Conservation (phyloP, 2,329 filamentous ascomycete species). For the Calonectria multiphialidica region DNA sequence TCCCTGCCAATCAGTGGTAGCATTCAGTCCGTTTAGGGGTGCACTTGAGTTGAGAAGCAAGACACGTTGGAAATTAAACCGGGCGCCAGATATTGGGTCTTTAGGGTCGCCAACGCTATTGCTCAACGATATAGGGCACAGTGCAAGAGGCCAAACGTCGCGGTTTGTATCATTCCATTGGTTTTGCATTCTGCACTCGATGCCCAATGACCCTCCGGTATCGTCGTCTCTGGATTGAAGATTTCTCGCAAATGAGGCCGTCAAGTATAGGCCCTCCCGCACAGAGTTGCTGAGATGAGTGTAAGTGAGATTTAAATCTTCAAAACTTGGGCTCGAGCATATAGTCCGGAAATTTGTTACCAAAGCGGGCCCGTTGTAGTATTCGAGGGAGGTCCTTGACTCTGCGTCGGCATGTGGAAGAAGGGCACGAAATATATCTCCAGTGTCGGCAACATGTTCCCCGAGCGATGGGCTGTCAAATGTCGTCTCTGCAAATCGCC, state of each 20-base stretch:
- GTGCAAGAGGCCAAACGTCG: not conserved
- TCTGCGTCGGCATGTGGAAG: not conserved
- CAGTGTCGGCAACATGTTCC: conserved; percentile 4
- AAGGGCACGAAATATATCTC: conserved; percentile 12
- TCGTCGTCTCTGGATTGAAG: too few species aligned
- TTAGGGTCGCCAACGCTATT: not conserved
- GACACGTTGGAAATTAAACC: not conserved
- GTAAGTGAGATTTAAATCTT: not conserved
- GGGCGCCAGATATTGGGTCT: conserved; percentile 8
- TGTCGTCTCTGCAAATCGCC: conserved; percentile 25
- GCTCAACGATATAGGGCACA: too few species aligned
- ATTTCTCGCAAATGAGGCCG: not conserved
- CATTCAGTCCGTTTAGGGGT: conserved; percentile 2
- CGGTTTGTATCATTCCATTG: not conserved
- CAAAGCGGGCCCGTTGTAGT: not conserved
- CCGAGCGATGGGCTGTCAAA: not conserved
- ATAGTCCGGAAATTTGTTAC: not conserved
- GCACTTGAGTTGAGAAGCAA: conserved; percentile 16
- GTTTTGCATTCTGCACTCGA: not conserved
- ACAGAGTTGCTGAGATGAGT: not conserved
- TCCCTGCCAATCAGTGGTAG: too few species aligned
- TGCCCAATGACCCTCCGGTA: too few species aligned
- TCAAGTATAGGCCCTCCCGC: not conserved
- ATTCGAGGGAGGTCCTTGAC: not conserved
- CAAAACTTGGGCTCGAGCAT: not conserved